Evolutionary conservation across 495 filamentous ascomycete species (phyloP).

Genomic region (Talaromyces trachyspermus): DNA sequence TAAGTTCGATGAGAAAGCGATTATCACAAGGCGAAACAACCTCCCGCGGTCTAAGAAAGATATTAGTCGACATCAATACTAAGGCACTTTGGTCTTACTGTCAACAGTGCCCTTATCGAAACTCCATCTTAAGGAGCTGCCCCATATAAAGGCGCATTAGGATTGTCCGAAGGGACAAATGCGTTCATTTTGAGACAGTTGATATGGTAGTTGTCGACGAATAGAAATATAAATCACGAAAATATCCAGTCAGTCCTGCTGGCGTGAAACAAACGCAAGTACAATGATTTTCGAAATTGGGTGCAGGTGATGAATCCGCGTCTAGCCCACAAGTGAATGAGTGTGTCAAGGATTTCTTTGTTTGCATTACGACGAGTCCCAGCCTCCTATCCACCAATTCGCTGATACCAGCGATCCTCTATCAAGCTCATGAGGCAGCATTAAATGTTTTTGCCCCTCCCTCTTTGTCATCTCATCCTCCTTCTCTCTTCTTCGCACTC

Average conservation of each 20-base stretch:
- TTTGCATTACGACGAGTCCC: conserved; percentile 2
- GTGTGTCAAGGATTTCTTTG: conserved; percentile 6
- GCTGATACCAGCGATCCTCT: background rate
- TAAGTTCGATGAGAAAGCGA: conserved; percentile 7
- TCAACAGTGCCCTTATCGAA: conserved; percentile 5
- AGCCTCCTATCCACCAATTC: conserved; percentile 5
- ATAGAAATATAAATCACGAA: background rate
- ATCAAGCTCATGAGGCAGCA: background rate
- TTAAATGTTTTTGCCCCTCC: background rate
- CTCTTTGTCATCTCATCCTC: background rate
- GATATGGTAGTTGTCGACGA: background rate
- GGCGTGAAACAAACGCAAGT: conserved; percentile 9
- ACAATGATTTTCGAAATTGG: conserved; percentile 6
- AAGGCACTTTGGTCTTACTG: background rate
- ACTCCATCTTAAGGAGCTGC: conserved; percentile 1
- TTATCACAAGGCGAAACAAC: conserved; percentile 2
- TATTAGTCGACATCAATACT: background rate
- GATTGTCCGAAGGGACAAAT: background rate
- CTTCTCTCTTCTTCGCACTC: background rate
- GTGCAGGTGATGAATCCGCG: background rate
- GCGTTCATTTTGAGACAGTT: background rate
- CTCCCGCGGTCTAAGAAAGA: background rate
- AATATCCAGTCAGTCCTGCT: too few relatives aligned
- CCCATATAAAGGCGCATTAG: conserved; percentile 6
- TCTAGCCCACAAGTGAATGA: background rate